Evolutionary conservation across 2,329 filamentous ascomycete genomes (phyloP).

Genomic region (Fusarium sterilihyphosum): DNA sequence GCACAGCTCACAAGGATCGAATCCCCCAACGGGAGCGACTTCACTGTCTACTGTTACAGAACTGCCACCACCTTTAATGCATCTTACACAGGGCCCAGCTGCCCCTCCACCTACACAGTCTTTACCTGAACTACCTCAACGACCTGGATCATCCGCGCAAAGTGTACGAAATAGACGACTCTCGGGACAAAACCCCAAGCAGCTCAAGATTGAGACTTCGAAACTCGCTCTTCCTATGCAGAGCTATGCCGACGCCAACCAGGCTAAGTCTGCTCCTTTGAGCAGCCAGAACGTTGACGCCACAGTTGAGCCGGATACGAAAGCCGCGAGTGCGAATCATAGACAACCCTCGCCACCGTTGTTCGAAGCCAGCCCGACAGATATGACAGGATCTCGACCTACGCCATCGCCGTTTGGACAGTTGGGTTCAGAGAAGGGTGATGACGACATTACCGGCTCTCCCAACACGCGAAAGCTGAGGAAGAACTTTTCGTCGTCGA

Average conservation of each 20-base stretch:
- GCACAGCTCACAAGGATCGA: slow-evolving; percentile 81
- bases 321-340: slow-evolving; percentile 15
- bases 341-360: slow-evolving; percentile 42
- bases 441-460: slow-evolving; percentile 59
- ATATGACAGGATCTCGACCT: slow-evolving; percentile 33
- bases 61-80: slow-evolving; percentile 45
- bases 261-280: slow-evolving; percentile 19
- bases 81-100: slow-evolving; percentile 40
- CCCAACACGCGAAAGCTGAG: slow-evolving; percentile 61
- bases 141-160: slow-evolving; percentile 48
- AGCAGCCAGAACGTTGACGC: slow-evolving; percentile 15
- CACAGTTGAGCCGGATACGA: slow-evolving; percentile 3
- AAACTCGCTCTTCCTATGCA: slow-evolving; percentile 43
- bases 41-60: slow-evolving; percentile 75
- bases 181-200: slow-evolving; percentile 82
- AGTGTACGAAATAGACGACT: slow-evolving; percentile 80
- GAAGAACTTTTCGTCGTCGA: slow-evolving; percentile 78
- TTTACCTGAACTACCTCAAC: slow-evolving; percentile 56
- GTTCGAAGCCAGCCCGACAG: slow-evolving; percentile 43
- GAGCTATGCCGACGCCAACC: slow-evolving; percentile 17
- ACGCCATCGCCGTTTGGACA: slow-evolving; percentile 48
- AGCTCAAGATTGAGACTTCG: slow-evolving; percentile 87
- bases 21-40: slow-evolving; percentile 60
- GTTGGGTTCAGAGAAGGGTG: slow-evolving; percentile 47
- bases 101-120: slow-evolving; percentile 62